Evolutionary conservation across 371 early-diverging fungal genomes (phyloP), one percentile per base, ranked within the genome.

Genomic region (Mucor ambiguus): DNA sequence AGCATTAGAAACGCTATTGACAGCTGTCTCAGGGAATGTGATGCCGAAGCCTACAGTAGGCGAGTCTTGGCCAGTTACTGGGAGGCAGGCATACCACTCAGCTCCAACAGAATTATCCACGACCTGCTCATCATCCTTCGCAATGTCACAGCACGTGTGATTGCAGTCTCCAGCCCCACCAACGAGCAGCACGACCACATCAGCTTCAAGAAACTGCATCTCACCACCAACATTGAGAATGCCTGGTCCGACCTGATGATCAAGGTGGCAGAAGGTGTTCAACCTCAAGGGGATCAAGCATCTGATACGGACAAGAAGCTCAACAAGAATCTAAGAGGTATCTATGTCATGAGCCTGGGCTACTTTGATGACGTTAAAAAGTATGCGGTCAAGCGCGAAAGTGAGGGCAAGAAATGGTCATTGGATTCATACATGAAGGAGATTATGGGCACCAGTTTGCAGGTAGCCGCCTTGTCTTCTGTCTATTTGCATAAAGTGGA

Each of bases 401-500:
- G 72, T 9, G 81, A 84, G 59, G 81, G 81, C 9, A 83, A 79
- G 30, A 68, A 48, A 12, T 73, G 72, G 65, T 71, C 80, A 4
- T 60, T 59, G 22, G 81, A 80, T 18, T 71, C 78, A 57, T 85
- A 83, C 60, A 78, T 76, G 67, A 78, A 74, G 28, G 84, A 83
- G 48, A 85, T 85, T 38, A 81, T 85, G 82, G 80, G 79, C 8
- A 72, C 78, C 22, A 82, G 84, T 32, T 66, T 86, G 85, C 87
- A 88, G 74, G 74, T 90, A 18, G 87, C 87, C 2, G 82, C 82
- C 2, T 61, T 89, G 37, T 74, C 87, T 0, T 84, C 85, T 24
- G 73, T 86, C 16, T 85, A 85, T 64, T 74, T 90, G 22, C 85
- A 85, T 35, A 83, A 88, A 72, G 69, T 90, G 62, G 90, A 90